Percentiles rank a stretch among this genome's conserved stretches.
phyloP scores from a whole-genome alignment of 2,329 filamentous ascomycete genomes.

The Neoascochyta sp. region DNA sequence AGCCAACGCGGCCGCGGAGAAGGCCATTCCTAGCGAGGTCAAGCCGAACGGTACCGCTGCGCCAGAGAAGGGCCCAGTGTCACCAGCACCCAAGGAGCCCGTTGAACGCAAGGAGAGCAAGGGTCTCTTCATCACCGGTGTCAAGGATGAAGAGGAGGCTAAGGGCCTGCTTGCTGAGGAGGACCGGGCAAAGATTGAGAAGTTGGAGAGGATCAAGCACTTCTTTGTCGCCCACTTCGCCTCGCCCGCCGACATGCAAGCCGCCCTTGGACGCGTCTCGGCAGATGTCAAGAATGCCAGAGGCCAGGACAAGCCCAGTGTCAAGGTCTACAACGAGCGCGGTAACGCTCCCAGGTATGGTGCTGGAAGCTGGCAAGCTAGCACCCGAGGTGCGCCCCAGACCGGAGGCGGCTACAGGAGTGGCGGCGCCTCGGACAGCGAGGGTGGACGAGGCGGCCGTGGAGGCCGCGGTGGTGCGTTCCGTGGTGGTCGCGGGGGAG shows the following conservation, averaged over 20 bases:
- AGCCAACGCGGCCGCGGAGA: slow-evolving; percentile 37
- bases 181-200: slow-evolving; percentile 73
- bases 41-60: slow-evolving; percentile 50
- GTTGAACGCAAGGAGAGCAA: slow-evolving; percentile 62
- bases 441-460: slow-evolving; percentile 60
- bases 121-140: slow-evolving; percentile 85
- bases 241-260: slow-evolving; percentile 73
- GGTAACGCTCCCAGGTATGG: slow-evolving; percentile 45
- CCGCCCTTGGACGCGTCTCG: slow-evolving; percentile 69
- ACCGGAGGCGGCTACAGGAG: slow-evolving; percentile 77
- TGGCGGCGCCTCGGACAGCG: slow-evolving; percentile 71
- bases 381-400: slow-evolving; percentile 56
- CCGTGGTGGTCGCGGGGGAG: slow-evolving; percentile 52
- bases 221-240: slow-evolving; percentile 87
- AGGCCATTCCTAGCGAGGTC: slow-evolving; percentile 41
- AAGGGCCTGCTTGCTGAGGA: slow-evolving; percentile 78
- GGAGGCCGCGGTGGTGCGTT: slow-evolving; percentile 46
- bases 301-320: slow-evolving; percentile 70
- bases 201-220: slow-evolving; percentile 65
- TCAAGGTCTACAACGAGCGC: slow-evolving; percentile 75
- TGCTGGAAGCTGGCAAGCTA: slow-evolving; percentile 60
- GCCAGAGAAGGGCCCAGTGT: slow-evolving; percentile 37
- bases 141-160: slow-evolving; percentile 77
- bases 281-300: slow-evolving; percentile 71
- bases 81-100: slow-evolving; percentile 50